Evolutionary conservation across 139 green algal genomes (phyloP).

Genomic region (Volvox africanus): DNA sequence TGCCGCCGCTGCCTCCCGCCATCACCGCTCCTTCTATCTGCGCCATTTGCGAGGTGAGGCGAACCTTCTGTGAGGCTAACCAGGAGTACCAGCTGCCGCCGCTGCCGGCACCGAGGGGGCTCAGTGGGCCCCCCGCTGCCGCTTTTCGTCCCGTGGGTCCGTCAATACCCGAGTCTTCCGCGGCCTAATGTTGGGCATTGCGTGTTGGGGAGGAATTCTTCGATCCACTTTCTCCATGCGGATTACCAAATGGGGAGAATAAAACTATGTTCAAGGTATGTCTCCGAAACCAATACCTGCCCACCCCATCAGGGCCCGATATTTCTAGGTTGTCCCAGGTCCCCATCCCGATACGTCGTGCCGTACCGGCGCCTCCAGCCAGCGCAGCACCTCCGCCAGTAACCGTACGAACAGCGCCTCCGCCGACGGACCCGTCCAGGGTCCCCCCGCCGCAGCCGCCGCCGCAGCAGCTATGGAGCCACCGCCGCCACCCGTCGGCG

Average conservation of each 20-base stretch:
- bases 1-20: neutral
- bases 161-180: neutral
- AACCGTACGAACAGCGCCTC: slow-evolving; percentile 9
- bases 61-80: neutral
- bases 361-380: slow-evolving; percentile 37
- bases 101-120: neutral
- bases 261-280: neutral
- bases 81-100: neutral
- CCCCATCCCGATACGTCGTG: neutral
- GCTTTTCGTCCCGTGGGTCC: neutral
- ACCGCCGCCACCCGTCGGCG: neutral
- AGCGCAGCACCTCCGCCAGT: slow-evolving; percentile 40
- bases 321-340: neutral
- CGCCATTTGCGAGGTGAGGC: neutral
- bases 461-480: neutral
- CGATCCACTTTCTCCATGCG: neutral
- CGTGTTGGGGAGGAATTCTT: neutral
- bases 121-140: too few species aligned
- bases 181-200: neutral
- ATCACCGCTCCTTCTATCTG: neutral
- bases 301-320: neutral
- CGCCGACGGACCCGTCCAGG: neutral
- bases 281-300: neutral
- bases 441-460: neutral
- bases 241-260: neutral